Evolutionary conservation across 768 basidiomycete species (phyloP).

Genomic region (Mycena galopus): DNA sequence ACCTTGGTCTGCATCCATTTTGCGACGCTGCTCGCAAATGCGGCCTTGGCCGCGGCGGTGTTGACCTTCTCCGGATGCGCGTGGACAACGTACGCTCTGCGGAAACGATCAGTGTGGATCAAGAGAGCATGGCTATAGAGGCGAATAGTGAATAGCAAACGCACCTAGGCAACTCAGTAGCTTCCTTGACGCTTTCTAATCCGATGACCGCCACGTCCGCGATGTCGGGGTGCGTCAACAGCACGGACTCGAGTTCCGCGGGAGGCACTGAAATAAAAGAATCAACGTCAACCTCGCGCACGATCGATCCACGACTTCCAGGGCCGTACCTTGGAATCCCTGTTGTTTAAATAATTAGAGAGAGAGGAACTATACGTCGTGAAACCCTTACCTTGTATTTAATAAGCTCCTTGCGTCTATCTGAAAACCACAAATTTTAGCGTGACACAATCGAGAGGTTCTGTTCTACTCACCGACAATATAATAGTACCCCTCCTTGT

Average conservation of each 20-base stretch:
- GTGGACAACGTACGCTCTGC: constrained; percentile 75
- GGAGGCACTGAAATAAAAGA: constrained; percentile 72
- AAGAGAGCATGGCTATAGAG: background rate
- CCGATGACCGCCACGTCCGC: constrained; percentile 89
- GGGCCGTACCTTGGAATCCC: constrained; percentile 79
- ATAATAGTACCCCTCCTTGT: constrained; percentile 78
- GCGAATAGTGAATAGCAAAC: constrained; percentile 27
- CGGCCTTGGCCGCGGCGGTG: constrained; percentile 51
- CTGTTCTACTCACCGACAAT: constrained; percentile 52
- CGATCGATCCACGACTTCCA: background rate
- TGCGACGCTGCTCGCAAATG: constrained; percentile 66
- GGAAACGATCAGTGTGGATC: background rate
- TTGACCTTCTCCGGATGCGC: constrained; percentile 53
- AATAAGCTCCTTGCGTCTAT: constrained; percentile 80
- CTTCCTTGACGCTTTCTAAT: constrained; percentile 71
- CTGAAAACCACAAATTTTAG: constrained; percentile 48
- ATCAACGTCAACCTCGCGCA: background rate
- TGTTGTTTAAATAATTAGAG: constrained; percentile 40
- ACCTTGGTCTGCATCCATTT: constrained; percentile 80
- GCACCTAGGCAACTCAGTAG: constrained; percentile 86
- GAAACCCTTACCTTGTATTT: constrained; percentile 72
- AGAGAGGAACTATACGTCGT: background rate
- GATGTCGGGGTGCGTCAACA: constrained; percentile 81
- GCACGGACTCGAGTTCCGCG: constrained; percentile 84
- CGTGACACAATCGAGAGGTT: background rate